Evolutionary conservation across 306 rosid genomes (phyloP), one percentile per base, ranked within the genome.

Genomic region (Rosa multiflora): DNA sequence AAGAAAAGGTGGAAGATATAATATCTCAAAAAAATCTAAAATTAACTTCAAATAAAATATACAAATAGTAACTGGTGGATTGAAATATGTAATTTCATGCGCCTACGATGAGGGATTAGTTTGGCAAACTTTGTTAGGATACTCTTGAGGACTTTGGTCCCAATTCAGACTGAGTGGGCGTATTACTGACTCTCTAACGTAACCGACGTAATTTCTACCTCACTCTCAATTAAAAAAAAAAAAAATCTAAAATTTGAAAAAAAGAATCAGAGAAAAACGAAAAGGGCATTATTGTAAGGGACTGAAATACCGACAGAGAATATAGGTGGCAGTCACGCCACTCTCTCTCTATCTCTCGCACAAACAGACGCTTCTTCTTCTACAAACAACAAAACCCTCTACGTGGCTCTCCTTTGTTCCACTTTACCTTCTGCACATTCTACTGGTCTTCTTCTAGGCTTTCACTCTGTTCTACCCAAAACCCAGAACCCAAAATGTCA

Each of bases 401-500:
- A 61, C 79, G 72, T 15, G 61, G 61, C 72, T 29, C 21, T 56
- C 63, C 49, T 39, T 20, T 9, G 43, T 23, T 32, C 1, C 71
- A 8, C 40, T 56, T 21, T 3, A 56, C 5, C 63, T n/a, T 8
- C 23, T 2, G 2, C 62, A 17, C 23, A 6, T 53, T 53, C 3
- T 6, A 0, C 8, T 6, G 1, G 47, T 58, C 12, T 9, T 37
- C 55, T 55, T 43, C 5, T 29, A 62, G 7, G 7, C 40, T 35
- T 47, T 63, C 61, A 26, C 21, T 29, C 12, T 18, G 13, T 10
- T 14, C 35, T 46, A 71, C 48, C 49, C 70, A 70, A 70, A 80
- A 66, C 64, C 68, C 74, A 85, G 63, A 47, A 72, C 21, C 83
- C 83, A 83, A 72, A 39, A 87, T 94, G 97, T 42, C 67, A 9